Base-by-base conservation (phyloP, 345 rosid species). In the Carallia pectinifolia region DNA sequence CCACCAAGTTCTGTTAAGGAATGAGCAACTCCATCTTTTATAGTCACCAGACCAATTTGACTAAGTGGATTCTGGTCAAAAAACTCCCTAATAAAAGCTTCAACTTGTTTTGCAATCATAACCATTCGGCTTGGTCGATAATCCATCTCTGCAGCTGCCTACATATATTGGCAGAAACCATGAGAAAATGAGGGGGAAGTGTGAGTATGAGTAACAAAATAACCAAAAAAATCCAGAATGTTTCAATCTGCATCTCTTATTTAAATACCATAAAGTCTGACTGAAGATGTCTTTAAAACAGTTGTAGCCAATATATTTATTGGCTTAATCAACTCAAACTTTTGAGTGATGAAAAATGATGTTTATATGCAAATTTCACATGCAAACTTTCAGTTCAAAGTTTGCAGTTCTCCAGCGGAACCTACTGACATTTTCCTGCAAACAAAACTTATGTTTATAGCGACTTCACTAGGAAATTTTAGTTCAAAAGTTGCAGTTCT, bases 11-110 rank as follows among this genome's bases (percentile, higher is more conserved):
- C 96, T 0, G 97, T 92, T 61, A 95, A 73, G 44, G 84, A 78
- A 65, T 87, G 82, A 40, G 97, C 97, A 72, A 92, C 79, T 40
- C 99, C 97, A 76, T 90, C 93, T 81, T 89, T 90, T 31, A 92
- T 82, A 48, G 83, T 75, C 56, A 90, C 90, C 47, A 95, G 65
- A 54, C 90, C 92, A 40, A 92, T 85, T 69, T 95, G 96, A 83
- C 99, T 89, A 23, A 92, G 89, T 34, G 97, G 97, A 80, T 92
- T 94, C 70, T 92, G 93, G 73, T 92, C 86, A 60, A 92, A 95
- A 84, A 95, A 92, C 85, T 95, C 99, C 78, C 96, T 85, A 52
- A 90, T 76, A 71, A 95, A 95, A 30, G 89, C 89, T 72, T 85
- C 97, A 5, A 87, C 91, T 79, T 87, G 82, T 76, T 84, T 90